Conservation (phyloP, 1,139 yeast genomes). For the Pichia sp. region DNA sequence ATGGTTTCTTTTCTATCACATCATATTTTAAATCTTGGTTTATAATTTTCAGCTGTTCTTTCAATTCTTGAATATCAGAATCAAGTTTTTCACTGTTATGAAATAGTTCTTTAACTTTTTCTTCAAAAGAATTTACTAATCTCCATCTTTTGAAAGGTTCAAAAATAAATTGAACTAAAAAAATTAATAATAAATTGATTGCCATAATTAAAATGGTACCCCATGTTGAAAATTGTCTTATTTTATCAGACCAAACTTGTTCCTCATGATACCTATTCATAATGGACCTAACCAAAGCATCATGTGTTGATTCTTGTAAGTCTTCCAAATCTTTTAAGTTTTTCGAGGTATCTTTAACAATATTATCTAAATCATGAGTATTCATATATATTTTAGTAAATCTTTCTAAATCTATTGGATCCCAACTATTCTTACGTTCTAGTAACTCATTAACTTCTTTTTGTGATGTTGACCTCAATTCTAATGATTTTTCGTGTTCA, state of each 20-base stretch:
- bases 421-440: constrained; percentile 83
- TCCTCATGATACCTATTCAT: constrained; percentile 91
- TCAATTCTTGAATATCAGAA: constrained; percentile 17
- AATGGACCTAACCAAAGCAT: constrained; percentile 67
- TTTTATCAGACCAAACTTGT: constrained; percentile 97
- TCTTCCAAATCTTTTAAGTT: constrained; percentile 53
- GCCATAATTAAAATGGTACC: constrained; percentile 93
- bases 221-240: constrained; percentile 91
- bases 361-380: constrained; percentile 69
- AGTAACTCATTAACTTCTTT: constrained; percentile 81
- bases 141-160: constrained; percentile 93
- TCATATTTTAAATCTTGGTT: neutral
- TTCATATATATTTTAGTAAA: constrained; percentile 76
- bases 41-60: constrained; percentile 11
- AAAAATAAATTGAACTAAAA: constrained; percentile 75
- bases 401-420: constrained; percentile 66
- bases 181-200: constrained; percentile 67
- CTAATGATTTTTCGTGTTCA: constrained; percentile 57
- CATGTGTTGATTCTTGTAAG: constrained; percentile 63
- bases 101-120: constrained; percentile 57
- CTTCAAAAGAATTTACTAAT: constrained; percentile 77
- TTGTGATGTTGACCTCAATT: constrained; percentile 64
- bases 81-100: constrained; percentile 23
- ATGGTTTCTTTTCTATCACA: neutral
- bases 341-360: constrained; percentile 49